These are phyloP conservation scores for Chlorella sp. DNA, from an alignment of 139 green algal species.

Conservation along the genomic window DNA sequence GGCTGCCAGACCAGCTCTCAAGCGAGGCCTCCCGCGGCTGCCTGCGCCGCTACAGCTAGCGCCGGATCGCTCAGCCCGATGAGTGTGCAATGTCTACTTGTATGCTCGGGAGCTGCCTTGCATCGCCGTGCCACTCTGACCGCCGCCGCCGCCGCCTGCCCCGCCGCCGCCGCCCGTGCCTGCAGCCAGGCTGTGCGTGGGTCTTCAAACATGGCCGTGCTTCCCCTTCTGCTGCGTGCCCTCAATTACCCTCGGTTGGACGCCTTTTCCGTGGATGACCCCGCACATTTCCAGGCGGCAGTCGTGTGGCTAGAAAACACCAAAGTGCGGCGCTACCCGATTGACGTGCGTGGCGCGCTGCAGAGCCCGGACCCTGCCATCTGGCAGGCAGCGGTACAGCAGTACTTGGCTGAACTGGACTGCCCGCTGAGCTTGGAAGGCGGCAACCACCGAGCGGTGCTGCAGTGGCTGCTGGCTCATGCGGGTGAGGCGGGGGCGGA, in stretches of 20 bases:
- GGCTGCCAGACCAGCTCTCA: no score
- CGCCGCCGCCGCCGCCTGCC: not conserved
- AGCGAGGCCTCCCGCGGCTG: no score
- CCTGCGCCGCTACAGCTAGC: no score
- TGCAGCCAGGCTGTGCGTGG: not conserved
- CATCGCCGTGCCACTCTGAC: not conserved
- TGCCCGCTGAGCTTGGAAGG: slow-evolving; percentile 47
- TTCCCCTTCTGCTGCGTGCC: slow-evolving; percentile 14
- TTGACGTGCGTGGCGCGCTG: slow-evolving; percentile 33
- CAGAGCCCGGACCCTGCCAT: not conserved
- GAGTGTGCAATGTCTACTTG: no score
- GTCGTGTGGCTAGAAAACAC: slow-evolving; percentile 56
- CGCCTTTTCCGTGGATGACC: not conserved
- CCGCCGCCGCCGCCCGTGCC: not conserved
- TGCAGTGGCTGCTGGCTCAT: slow-evolving; percentile 57
- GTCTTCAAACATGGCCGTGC: not conserved
- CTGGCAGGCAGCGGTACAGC: slow-evolving; percentile 28
- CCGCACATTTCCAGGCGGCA: not conserved
- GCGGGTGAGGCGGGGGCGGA: slow-evolving; percentile 15
- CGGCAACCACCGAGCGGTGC: not conserved
- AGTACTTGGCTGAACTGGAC: slow-evolving; percentile 63
- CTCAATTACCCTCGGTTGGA: slow-evolving; percentile 21
- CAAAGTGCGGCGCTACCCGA: slow-evolving; percentile 51
- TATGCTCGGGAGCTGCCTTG: no score
- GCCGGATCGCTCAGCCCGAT: no score